phyloP scores from a whole-genome alignment of 768 basidiomycete species.

The Russula abietina region DNA sequence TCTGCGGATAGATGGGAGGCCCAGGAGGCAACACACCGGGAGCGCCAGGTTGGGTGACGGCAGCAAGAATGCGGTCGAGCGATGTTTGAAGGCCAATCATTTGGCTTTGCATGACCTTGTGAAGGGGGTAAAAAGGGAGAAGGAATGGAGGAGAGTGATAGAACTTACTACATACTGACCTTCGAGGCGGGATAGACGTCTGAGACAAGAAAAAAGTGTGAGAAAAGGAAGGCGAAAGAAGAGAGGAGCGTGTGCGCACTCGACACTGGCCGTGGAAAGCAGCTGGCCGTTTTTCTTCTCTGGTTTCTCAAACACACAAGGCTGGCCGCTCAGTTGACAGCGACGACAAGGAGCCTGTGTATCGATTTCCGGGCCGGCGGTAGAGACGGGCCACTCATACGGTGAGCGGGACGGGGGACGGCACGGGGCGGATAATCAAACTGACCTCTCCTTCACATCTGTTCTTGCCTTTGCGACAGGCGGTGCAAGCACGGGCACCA shows the following conservation, averaged over 20 bases:
- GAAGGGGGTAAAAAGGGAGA: constrained; percentile 5
- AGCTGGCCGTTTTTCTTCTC: constrained; percentile 72
- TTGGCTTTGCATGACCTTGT: constrained; percentile 83
- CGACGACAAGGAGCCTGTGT: constrained; percentile 83
- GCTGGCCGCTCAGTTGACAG: constrained; percentile 74
- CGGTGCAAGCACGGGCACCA: constrained; percentile 83
- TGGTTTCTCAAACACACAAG: constrained; percentile 86
- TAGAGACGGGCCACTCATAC: constrained; percentile 50
- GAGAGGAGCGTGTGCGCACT: constrained; percentile 45
- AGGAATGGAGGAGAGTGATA: not conserved
- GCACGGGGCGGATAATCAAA: constrained; percentile 22
- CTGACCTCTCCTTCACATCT: constrained; percentile 87
- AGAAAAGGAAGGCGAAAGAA: constrained; percentile 18
- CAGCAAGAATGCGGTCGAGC: constrained; percentile 72
- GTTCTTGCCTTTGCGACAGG: constrained; percentile 89
- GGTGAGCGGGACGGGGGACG: constrained; percentile 42
- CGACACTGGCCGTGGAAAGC: constrained; percentile 59
- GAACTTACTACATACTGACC: constrained; percentile 73
- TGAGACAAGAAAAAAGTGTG: constrained; percentile 29
- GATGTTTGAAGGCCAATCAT: constrained; percentile 94
- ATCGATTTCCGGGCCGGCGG: constrained; percentile 50
- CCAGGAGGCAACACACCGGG: constrained; percentile 30
- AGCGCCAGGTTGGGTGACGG: constrained; percentile 38
- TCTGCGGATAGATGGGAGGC: constrained; percentile 23
- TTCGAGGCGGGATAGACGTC: constrained; percentile 77